phyloP scores from a whole-genome alignment of 345 rosid species.

The Arabis hirsuta region DNA sequence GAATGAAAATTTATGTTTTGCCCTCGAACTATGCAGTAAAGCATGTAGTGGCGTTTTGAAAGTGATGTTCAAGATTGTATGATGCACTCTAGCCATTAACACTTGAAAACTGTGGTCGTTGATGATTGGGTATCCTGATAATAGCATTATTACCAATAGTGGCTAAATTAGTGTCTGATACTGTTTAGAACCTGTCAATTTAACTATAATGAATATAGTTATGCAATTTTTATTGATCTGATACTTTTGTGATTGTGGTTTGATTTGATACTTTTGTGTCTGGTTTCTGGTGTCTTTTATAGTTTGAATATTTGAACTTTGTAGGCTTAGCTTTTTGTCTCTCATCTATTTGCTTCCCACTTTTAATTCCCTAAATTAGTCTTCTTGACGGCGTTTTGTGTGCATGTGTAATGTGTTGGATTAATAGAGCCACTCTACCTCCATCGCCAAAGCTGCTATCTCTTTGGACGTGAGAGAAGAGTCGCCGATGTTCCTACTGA shows the following conservation, averaged over 20 bases:
- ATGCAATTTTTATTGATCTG: neutral
- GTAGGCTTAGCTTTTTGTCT: neutral
- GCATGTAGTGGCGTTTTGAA: constrained; percentile 10
- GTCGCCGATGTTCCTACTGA: constrained; percentile 94
- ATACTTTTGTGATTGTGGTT: neutral
- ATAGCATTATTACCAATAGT: neutral
- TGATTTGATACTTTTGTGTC: neutral
- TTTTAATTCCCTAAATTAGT: constrained; percentile 3
- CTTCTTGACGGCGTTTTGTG: constrained; percentile 15
- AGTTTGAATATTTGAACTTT: constrained; percentile 9
- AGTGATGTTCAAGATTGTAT: constrained; percentile 5
- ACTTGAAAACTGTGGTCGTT: neutral
- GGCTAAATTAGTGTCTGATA: constrained; percentile 10
- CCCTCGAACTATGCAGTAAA: neutral
- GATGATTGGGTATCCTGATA: constrained; percentile 21
- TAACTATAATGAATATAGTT: neutral
- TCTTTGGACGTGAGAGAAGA: constrained; percentile 95
- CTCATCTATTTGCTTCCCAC: constrained; percentile 14
- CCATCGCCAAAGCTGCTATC: constrained; percentile 96
- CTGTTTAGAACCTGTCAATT: constrained; percentile 13
- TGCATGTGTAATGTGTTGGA: constrained; percentile 25
- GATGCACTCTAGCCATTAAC: neutral
- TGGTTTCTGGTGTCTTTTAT: constrained; percentile 6
- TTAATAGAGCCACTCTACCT: constrained; percentile 87
- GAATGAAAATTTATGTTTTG: neutral